These are phyloP conservation scores for Cladophialophora psammophila DNA, from an alignment of 2,329 filamentous ascomycete genomes.

Conservation along the genomic window DNA sequence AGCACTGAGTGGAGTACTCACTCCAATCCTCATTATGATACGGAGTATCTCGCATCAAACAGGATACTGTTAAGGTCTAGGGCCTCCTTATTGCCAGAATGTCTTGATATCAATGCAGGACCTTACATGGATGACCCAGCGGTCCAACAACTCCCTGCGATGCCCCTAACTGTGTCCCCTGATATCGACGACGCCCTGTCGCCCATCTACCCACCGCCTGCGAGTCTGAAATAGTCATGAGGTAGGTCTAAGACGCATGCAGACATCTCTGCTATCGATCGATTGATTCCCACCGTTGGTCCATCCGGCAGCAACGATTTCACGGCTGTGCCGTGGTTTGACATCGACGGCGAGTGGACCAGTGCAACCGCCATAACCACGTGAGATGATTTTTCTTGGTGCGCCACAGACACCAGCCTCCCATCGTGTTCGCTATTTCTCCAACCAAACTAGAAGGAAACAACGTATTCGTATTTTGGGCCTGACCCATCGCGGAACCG, in stretches of 20 bases:
- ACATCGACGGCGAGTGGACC: neutral
- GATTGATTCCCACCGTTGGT: neutral
- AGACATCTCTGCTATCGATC: neutral
- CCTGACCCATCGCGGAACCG: neutral
- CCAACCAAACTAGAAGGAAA: neutral
- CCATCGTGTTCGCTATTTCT: neutral
- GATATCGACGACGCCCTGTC: neutral
- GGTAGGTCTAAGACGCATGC: neutral
- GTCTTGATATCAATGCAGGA: neutral
- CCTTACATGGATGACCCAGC: neutral
- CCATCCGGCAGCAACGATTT: neutral
- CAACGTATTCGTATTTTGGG: slow-evolving; percentile 13
- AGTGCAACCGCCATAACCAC: neutral
- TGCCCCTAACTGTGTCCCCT: neutral
- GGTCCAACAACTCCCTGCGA: neutral
- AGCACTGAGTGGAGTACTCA: neutral
- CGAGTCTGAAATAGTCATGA: neutral
- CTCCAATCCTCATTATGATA: neutral
- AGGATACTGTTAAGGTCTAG: too few species aligned
- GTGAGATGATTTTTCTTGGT: neutral
- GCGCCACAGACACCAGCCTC: neutral
- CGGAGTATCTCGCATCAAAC: neutral
- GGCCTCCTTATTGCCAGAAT: neutral
- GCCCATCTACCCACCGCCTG: neutral
- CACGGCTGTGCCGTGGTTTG: neutral